Conservation (phyloP, 2,329 filamentous ascomycete genomes). For the Capronia coronata region DNA sequence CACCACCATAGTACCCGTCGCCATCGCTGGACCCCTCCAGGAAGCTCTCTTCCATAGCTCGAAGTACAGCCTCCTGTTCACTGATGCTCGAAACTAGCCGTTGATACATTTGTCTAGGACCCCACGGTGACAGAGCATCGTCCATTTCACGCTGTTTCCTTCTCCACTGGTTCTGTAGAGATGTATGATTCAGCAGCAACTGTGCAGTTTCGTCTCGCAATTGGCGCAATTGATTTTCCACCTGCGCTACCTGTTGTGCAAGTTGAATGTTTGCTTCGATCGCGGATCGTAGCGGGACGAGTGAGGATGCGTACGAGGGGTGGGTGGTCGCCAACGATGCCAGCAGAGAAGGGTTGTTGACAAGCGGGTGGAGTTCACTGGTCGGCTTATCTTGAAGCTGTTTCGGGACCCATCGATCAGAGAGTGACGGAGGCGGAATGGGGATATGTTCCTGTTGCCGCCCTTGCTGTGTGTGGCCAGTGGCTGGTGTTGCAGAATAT, state of each 20-base stretch:
- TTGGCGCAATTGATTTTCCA: conserved; percentile 44
- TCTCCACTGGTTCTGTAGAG: conserved; percentile 86
- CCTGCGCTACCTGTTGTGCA: conserved; percentile 44
- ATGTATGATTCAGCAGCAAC: conserved; percentile 73
- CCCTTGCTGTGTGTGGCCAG: conserved; percentile 8
- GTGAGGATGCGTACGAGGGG: conserved; percentile 61
- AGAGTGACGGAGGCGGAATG: conserved; percentile 25
- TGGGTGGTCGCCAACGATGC: conserved; percentile 71
- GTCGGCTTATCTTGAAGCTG: conserved; percentile 21
- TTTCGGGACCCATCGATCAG: conserved; percentile 22
- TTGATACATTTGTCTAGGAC: conserved; percentile 79
- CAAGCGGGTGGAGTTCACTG: conserved; percentile 63
- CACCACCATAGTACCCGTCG: conserved; percentile 37
- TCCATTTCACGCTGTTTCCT: conserved; percentile 88
- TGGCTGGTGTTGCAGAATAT: conserved; percentile 27
- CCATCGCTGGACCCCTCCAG: conserved; percentile 53
- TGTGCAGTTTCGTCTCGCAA: conserved; percentile 66
- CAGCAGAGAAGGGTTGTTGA: conserved; percentile 63
- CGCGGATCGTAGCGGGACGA: conserved; percentile 57
- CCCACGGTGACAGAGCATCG: conserved; percentile 72
- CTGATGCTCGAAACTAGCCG: conserved; percentile 66
- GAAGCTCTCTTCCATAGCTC: conserved; percentile 87
- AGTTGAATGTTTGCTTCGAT: conserved; percentile 67
- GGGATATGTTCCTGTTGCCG: conserved; percentile 24
- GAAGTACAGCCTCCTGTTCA: conserved; percentile 76